These are phyloP conservation scores for Camellia sinensis DNA, from an alignment of 148 eudicot species.

Conservation along the genomic window DNA sequence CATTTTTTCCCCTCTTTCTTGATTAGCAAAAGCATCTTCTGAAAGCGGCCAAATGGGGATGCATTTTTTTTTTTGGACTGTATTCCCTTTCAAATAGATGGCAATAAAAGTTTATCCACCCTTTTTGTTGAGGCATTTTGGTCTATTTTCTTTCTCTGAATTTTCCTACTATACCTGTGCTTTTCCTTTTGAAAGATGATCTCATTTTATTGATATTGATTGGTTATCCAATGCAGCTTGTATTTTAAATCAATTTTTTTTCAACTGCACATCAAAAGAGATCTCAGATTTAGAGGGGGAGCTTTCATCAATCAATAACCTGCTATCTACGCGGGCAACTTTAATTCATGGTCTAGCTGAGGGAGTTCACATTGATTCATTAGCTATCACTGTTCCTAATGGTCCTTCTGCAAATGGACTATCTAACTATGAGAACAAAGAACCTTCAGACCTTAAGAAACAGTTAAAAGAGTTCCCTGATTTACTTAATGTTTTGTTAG, in stretches of 20 bases:
- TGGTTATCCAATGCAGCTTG: neutral
- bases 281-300: conserved; percentile 97
- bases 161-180: neutral
- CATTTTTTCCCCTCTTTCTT: neutral
- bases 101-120: neutral
- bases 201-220: neutral
- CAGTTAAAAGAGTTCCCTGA: conserved; percentile 88
- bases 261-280: conserved; percentile 85
- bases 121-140: neutral
- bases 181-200: neutral
- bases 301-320: conserved; percentile 88
- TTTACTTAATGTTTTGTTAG: conserved; percentile 83
- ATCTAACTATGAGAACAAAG: conserved; percentile 43
- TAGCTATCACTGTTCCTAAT: conserved; percentile 37
- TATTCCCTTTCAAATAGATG: neutral
- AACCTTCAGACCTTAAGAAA: conserved; percentile 75
- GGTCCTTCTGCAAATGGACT: conserved; percentile 40
- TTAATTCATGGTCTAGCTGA: conserved; percentile 89
- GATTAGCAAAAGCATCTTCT: neutral
- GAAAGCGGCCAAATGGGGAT: neutral
- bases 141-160: neutral
- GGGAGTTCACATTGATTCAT: conserved; percentile 76
- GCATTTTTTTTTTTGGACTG: neutral
- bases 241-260: neutral
- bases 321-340: conserved; percentile 88